Base-by-base conservation (phyloP, 1,284 basidiomycete species). In the Neolentinus lepideus region DNA sequence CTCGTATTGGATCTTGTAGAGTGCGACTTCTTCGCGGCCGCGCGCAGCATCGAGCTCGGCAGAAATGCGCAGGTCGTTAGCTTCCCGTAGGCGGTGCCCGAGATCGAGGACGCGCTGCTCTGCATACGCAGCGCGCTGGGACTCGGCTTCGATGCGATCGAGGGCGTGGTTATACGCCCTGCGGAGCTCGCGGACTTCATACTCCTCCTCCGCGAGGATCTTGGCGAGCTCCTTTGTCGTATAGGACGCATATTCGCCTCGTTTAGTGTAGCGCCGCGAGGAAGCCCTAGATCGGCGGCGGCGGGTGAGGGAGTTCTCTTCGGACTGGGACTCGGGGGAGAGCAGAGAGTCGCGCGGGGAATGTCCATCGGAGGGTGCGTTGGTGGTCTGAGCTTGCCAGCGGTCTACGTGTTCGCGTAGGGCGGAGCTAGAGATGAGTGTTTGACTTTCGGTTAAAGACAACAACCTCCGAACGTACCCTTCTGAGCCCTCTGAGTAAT, bases 1-100 rank as follows among this genome's bases (percentile, higher is more conserved):
- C 43, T 78, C 74, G 26, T 80, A 67, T 63, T 83, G 79, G 2
- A 77, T 61, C 58, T 80, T 76, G 61, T 80, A 80, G 50, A 81
- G 46, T 55, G 73, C 71, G 10, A 81, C 60, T 54, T 84, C 79
- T 45, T 80, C 75, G 22, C 67, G 68, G 1, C 74, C 68, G 38
- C 71, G 71, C 10, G 64, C 54, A 1, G 76, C 72, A 2, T 79
- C 73, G 31, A 74, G 69, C 61, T 81, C 72, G 0, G 77, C 75
- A 9, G 63, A 31, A 1, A 76, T 50, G 25, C 72, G 68, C 3
- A 67, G 71, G n/a, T 79, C 74, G 29, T 76, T 77, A 48, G 81
- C 62, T 3, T 69, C 54, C 3, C 70, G 70, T 3, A 77, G 72
- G 2, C 71, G 70, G 53, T 74, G 68, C 8, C 73, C 59, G 3